These are phyloP conservation scores for Spergularia marina DNA, from an alignment of 148 eudicot species.

Conservation along the genomic window DNA sequence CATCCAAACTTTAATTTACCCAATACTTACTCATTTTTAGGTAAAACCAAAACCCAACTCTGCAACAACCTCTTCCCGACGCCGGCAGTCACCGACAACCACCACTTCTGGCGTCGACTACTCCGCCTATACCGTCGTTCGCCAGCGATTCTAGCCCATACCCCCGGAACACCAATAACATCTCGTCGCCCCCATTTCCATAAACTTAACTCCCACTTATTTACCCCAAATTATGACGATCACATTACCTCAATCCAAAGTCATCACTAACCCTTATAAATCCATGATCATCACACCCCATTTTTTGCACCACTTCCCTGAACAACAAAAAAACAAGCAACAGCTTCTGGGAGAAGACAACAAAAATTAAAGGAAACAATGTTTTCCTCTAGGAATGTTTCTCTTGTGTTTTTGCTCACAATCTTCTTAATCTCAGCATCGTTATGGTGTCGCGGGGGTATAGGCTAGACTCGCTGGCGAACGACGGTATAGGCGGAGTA, in stretches of 20 bases:
- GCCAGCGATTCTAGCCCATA: too few species aligned
- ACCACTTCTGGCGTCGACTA: too few species aligned
- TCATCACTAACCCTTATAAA: conserved; percentile 34
- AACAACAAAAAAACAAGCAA: conserved; percentile 10
- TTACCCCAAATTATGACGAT: conserved; percentile 23
- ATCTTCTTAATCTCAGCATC: background rate
- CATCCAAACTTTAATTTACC: too few species aligned
- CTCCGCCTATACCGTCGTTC: too few species aligned
- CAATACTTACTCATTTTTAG: too few species aligned
- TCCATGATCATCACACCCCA: conserved; percentile 9
- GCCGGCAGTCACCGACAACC: too few species aligned
- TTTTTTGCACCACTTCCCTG: conserved; percentile 12
- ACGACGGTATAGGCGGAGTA: too few species aligned
- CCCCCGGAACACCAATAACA: too few species aligned
- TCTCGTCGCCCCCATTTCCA: background rate
- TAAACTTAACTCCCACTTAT: background rate
- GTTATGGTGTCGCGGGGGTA: background rate
- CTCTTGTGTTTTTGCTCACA: conserved; percentile 13
- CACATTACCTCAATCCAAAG: conserved; percentile 31
- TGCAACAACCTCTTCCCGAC: too few species aligned
- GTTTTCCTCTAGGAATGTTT: background rate
- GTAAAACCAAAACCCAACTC: too few species aligned
- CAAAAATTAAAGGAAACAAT: conserved; percentile 1
- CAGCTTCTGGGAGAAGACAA: background rate
- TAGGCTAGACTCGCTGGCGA: too few species aligned